Evolutionary conservation across 2,329 filamentous ascomycete genomes (phyloP).

Genomic region (Colletotrichum sp.): DNA sequence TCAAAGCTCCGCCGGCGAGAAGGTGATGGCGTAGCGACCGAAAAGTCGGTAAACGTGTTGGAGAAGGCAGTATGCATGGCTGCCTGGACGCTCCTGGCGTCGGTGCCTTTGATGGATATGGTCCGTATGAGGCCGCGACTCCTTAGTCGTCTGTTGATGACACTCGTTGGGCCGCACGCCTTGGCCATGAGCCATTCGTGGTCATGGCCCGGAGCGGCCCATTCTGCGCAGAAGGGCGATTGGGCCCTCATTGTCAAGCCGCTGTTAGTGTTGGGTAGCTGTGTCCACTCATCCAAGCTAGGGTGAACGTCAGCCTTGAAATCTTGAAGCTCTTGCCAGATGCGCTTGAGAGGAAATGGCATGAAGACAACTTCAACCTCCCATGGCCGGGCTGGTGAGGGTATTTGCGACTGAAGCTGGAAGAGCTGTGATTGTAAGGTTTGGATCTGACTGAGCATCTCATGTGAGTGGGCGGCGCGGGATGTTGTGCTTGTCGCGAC

Average conservation of each 20-base stretch:
- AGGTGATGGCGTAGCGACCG: background rate
- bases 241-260: conserved; percentile 49
- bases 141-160: conserved; percentile 73
- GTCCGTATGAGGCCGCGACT: conserved; percentile 75
- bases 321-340: conserved; percentile 58
- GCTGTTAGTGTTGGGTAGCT: conserved; percentile 54
- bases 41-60: conserved; percentile 53
- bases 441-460: conserved; percentile 57
- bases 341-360: conserved; percentile 66
- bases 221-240: conserved; percentile 53
- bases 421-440: conserved; percentile 54
- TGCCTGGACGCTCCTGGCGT: conserved; percentile 71
- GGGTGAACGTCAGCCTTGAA: conserved; percentile 44
- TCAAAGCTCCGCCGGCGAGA: conserved; percentile 28
- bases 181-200: conserved; percentile 71
- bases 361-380: conserved; percentile 78
- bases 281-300: conserved; percentile 58
- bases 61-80: conserved; percentile 69
- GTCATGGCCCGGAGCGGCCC: conserved; percentile 48
- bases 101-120: conserved; percentile 64
- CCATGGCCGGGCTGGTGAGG: conserved; percentile 71
- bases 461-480: conserved; percentile 44
- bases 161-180: conserved; percentile 67
- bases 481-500: conserved; percentile 47
- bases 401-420: conserved; percentile 64